Base-by-base conservation (phyloP, 140 eudicot species). In the Anethum foeniculum region DNA sequence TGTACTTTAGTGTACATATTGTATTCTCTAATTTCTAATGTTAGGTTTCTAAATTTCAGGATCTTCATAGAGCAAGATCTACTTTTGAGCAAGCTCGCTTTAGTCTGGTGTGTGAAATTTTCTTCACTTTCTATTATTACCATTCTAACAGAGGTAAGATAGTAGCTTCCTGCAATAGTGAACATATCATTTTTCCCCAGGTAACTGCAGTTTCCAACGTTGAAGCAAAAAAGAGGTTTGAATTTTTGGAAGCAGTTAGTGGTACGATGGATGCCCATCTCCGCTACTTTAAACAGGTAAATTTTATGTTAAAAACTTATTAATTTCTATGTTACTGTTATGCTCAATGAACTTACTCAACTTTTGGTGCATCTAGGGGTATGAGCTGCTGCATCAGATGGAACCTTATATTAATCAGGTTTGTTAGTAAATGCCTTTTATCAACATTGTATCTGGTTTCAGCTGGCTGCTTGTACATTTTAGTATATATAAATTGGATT, bases 261-360 rank as follows among this genome's bases (percentile, higher is more conserved):
- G 95, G 96, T 77, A 94, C 98, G 13, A 94, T 94, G 98, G 97
- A 93, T 74, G 93, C 98, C 74, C 98, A 94, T 86, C 97, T 94
- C 76, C 97, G 97, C 69, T 94, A 94, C 83, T 94, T 94, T 87
- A 94, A 94, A 85, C 98, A 94, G 96, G 98, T 89, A 85, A 44
- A 34, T 71, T 28, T 25, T 76, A 60, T 79, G 64, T 39, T 14
- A 41, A 18, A 16, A 60, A 8, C 21, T 43, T 28, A 38, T 56
- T 36, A 27, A 46, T 48, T 52, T 77, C 64, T 19, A 38, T 78
- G 75, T 32, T 44, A 28, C 44, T 78, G 75, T 38, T 44, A 34
- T 71, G 38, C 23, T 64, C 52, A 80, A 34, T 64, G 19, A 28
- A 71, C 78, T 77, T 54, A 69, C 80, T 71, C 21, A 75, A 46